Evolutionary conservation across 2,329 filamentous ascomycete genomes (phyloP).

Genomic region (Sclerotinia subarctica): DNA sequence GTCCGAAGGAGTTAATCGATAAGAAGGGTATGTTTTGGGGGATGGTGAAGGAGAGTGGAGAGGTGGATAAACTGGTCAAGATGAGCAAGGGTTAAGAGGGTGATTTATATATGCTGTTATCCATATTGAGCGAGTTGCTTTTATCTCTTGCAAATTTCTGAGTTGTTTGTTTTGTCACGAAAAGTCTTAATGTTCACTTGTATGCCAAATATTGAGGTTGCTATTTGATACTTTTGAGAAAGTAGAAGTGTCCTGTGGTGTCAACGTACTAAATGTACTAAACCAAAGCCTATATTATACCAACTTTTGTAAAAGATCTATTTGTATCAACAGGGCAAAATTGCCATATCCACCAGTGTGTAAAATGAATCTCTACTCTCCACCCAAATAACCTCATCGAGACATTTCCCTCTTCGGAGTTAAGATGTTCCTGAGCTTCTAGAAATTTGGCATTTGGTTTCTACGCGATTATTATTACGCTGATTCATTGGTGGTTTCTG

Average conservation of each 20-base stretch:
- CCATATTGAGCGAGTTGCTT: neutral
- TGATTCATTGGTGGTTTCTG: too few species aligned
- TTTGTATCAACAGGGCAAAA: too few species aligned
- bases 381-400: neutral
- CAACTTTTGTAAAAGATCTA: too few species aligned
- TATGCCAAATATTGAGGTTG: neutral
- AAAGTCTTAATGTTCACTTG: neutral
- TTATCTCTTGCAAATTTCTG: neutral
- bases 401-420: neutral
- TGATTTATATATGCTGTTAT: neutral
- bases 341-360: too few species aligned
- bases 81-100: slow-evolving; percentile 1
- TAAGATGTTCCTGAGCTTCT: neutral
- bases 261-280: too few species aligned
- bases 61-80: slow-evolving; percentile 9
- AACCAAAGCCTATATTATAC: too few species aligned
- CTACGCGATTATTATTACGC: neutral
- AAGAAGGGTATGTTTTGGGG: slow-evolving; percentile 29
- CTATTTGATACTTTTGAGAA: neutral
- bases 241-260: neutral
- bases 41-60: slow-evolving; percentile 29
- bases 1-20: slow-evolving; percentile 53
- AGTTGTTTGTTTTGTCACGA: neutral
- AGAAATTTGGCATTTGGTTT: too few species aligned
- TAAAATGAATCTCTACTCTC: too few species aligned